Conservation (phyloP, 2,329 filamentous ascomycete genomes). For the Aspergillus sp. region DNA sequence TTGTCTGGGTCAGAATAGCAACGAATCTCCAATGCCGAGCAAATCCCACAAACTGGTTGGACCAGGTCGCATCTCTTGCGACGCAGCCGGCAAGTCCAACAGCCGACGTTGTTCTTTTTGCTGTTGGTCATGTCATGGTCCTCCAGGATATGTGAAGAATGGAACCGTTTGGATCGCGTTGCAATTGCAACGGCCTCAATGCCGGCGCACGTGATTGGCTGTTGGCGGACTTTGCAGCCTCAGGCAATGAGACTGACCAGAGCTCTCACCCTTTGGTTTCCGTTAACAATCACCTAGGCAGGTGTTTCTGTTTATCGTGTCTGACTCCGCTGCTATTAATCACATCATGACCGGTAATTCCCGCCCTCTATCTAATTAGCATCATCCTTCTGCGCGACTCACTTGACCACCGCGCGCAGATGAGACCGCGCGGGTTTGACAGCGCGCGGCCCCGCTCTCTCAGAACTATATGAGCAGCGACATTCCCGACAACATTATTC, state of each 20-base stretch:
- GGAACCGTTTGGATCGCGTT: not conserved
- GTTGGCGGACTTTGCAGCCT: not conserved
- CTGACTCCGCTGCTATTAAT: no score
- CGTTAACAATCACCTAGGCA: no score
- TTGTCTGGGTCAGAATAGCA: constrained; percentile 56
- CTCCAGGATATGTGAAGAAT: not conserved
- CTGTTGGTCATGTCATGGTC: not conserved
- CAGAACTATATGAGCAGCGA: not conserved
- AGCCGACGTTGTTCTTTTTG: constrained; percentile 26
- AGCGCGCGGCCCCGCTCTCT: not conserved
- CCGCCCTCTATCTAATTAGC: not conserved
- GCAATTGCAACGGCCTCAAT: not conserved
- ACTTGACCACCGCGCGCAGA: not conserved
- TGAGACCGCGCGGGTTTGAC: not conserved
- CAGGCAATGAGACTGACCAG: not conserved
- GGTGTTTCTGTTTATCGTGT: no score
- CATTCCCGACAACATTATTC: not conserved
- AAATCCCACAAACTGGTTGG: constrained; percentile 53
- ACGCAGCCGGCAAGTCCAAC: constrained; percentile 62
- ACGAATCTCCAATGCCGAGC: constrained; percentile 55
- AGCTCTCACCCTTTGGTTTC: no score
- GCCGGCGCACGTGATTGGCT: not conserved
- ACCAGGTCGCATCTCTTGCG: constrained; percentile 63
- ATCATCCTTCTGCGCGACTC: not conserved
- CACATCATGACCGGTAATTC: no score